phyloP scores from a whole-genome alignment of 805 yeast species.

The Ogataea degrootiae region DNA sequence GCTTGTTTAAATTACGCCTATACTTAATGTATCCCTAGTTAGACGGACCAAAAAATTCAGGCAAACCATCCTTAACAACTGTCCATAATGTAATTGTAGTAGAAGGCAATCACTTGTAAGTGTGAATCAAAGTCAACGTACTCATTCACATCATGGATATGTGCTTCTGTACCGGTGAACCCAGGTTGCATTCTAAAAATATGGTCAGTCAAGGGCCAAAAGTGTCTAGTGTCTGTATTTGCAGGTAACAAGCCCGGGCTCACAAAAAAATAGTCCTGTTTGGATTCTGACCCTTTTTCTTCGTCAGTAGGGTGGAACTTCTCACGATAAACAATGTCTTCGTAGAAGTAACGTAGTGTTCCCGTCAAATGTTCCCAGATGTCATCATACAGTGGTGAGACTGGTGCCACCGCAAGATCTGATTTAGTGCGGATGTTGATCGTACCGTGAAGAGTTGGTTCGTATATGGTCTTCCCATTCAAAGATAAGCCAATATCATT shows the following conservation, averaged over 20 bases:
- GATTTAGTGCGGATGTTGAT: conserved; percentile 32
- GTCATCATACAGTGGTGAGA: conserved; percentile 31
- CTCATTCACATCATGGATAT: conserved; percentile 62
- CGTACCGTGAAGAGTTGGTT: conserved; percentile 35
- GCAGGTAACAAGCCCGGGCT: conserved; percentile 55
- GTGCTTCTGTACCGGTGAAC: conserved; percentile 17
- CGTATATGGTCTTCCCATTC: conserved; percentile 27
- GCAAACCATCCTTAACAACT: not conserved
- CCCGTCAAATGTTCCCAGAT: conserved; percentile 45
- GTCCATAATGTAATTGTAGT: conserved; percentile 42
- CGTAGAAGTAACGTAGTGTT: conserved; percentile 49
- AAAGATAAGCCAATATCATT: conserved; percentile 42
- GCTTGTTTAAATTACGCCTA: too few relatives aligned
- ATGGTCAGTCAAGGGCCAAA: conserved; percentile 51
- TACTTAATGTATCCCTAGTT: too few relatives aligned
- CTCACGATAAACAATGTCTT: conserved; percentile 39
- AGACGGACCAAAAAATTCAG: too few relatives aligned
- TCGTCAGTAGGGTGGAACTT: conserved; percentile 2
- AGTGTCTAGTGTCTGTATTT: conserved; percentile 58
- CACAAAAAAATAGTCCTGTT: conserved; percentile 13
- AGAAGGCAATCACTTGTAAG: conserved; percentile 49
- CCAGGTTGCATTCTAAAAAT: conserved; percentile 56
- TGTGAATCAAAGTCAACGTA: conserved; percentile 47
- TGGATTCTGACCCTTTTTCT: not conserved
- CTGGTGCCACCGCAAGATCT: conserved; percentile 35